Base-by-base conservation (phyloP, 2,329 filamentous ascomycete species). In the Fusarium heterosporum region DNA sequence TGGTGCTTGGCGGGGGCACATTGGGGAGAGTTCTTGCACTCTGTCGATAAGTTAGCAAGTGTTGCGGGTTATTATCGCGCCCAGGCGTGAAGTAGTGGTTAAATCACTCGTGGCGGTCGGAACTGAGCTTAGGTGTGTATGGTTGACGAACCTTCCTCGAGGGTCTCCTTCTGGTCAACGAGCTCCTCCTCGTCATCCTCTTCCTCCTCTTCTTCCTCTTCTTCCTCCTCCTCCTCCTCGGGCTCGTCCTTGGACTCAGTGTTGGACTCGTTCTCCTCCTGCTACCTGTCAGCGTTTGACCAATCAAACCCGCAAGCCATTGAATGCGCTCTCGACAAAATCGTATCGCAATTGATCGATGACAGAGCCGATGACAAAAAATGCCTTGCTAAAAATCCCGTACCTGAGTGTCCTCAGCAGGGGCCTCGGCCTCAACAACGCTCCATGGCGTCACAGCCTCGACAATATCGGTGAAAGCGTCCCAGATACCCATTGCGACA, bases 1-100 rank as follows among this genome's bases (percentile, higher is more conserved):
- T 99, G 96, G 87, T 98, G 95, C 89, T 98, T 99, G 78, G 88
- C 87, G 61, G 91, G 90, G 65, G 90, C 86, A 83, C 96, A 99
- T 81, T 92, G 85, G 80, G 90, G 87, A 70, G 93, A 93, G 80
- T 95, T 89, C 81, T 88, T 88, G 88, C 96, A 99, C 78, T 97
- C 96, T 98, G 81, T 62, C 36, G 32, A 63, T 59, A 61, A 51
- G 72, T 72, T 57, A 74, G 72, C 59, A 49, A 51, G 39, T 48
- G 39, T 45, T 64, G 54, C 58, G 30, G 41, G 12, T 48, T 51
- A 42, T 46, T 48, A 55, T 64, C 61, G 36, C 47, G 36, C 56
- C n/a, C 19, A 16, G 29, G 38, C 49, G 47, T 51, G 63, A 48
- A 71, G 55, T 49, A 61, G 57, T 58, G 25, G 46, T 14, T 53